These are phyloP conservation scores for Pseudomassariella vexata DNA, from an alignment of 2,329 filamentous ascomycete genomes.

Conservation along the genomic window DNA sequence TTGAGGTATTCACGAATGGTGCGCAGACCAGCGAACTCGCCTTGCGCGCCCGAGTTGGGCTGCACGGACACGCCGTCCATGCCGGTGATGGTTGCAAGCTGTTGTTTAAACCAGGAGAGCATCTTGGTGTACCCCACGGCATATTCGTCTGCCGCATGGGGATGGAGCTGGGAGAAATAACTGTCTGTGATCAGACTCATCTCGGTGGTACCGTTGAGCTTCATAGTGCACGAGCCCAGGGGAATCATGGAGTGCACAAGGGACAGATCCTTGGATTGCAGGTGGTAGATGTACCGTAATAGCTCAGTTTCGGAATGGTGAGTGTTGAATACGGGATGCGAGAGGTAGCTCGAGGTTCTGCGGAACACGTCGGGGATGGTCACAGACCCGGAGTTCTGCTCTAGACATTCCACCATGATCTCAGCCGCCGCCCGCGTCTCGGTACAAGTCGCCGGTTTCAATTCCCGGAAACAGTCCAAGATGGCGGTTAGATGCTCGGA, in stretches of 20 bases:
- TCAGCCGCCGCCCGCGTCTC: too few relatives aligned
- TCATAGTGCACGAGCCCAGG: constrained; percentile 96
- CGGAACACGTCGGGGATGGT: constrained; percentile 55
- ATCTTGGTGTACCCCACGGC: constrained; percentile 64
- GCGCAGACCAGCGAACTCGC: constrained; percentile 85
- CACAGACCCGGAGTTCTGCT: constrained; percentile 25
- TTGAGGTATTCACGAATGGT: constrained; percentile 83
- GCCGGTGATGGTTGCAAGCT: constrained; percentile 78
- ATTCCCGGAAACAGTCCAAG: constrained; percentile 11
- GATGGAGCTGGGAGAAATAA: constrained; percentile 74
- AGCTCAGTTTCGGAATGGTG: constrained; percentile 95
- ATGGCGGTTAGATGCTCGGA: constrained; percentile 41
- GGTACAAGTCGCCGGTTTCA: too few relatives aligned
- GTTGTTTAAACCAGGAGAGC: constrained; percentile 65
- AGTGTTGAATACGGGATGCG: constrained; percentile 89
- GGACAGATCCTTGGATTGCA: constrained; percentile 91
- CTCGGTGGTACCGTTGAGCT: constrained; percentile 88
- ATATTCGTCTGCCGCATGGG: constrained; percentile 62
- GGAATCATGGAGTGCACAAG: constrained; percentile 97
- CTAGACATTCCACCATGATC: too few relatives aligned
- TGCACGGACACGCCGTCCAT: constrained; percentile 88
- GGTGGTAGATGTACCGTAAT: constrained; percentile 85
- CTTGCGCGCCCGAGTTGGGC: constrained; percentile 93
- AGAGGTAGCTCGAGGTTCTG: constrained; percentile 71
- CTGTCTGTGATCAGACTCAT: constrained; percentile 82